phyloP scores from a whole-genome alignment of 169 alveolate genomes.

The Plasmodium yoelii region DNA sequence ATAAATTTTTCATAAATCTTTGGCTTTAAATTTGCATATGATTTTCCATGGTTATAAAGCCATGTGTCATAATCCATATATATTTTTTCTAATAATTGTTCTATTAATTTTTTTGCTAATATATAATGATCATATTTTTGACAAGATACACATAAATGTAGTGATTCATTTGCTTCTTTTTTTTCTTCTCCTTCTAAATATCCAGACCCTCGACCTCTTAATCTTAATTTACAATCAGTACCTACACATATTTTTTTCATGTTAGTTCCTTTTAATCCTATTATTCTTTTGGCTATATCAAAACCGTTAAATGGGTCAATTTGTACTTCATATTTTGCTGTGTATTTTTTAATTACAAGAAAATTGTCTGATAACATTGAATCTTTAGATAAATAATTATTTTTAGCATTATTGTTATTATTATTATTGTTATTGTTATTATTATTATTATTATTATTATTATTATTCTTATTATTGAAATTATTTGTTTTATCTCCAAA shows the following conservation, averaged over 20 bases:
- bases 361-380: constrained; percentile 18
- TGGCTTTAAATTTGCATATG: constrained; percentile 70
- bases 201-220: constrained; percentile 96
- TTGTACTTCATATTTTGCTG: constrained; percentile 94
- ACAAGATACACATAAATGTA: constrained; percentile 94
- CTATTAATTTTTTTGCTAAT: constrained; percentile 91
- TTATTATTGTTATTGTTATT: neutral
- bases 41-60: constrained; percentile 60
- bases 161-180: constrained; percentile 93
- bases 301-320: constrained; percentile 94
- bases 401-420: constrained; percentile 7
- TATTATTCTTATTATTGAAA: neutral
- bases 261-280: constrained; percentile 94
- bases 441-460: neutral
- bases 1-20: constrained; percentile 68
- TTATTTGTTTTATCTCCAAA: neutral
- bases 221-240: constrained; percentile 90
- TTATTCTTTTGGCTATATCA: constrained; percentile 93
- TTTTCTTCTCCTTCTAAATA: constrained; percentile 94
- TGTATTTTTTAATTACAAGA: constrained; percentile 86
- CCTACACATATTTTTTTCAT: constrained; percentile 93
- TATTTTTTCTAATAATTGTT: constrained; percentile 87
- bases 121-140: constrained; percentile 90
- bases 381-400: constrained; percentile 19
- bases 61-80: constrained; percentile 91